Evolutionary conservation across 2,329 filamentous ascomycete species (phyloP).

Genomic region (Akanthomyces dipterigenus): DNA sequence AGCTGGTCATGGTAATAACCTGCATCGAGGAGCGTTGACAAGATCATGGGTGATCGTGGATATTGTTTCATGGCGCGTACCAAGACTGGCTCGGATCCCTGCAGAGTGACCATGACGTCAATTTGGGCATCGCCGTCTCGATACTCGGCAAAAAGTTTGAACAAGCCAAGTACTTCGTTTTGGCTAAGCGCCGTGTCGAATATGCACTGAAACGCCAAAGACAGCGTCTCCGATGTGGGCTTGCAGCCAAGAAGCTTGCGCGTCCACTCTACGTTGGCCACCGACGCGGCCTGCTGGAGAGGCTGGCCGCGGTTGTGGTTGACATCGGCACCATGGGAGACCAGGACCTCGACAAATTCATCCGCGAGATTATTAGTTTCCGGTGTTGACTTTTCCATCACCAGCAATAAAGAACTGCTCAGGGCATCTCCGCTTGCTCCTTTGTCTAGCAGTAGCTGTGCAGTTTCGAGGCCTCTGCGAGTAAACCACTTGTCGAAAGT

Average conservation of each 20-base stretch:
- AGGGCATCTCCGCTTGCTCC: constrained; percentile 41
- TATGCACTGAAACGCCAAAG: constrained; percentile 48
- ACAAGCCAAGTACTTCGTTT: constrained; percentile 42
- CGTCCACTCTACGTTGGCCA: constrained; percentile 43
- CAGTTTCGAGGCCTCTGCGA: constrained; percentile 38
- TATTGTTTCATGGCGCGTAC: constrained; percentile 48
- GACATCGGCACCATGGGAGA: constrained; percentile 36
- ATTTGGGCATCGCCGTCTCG: constrained; percentile 39
- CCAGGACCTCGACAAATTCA: constrained; percentile 36
- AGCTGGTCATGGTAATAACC: constrained; percentile 55
- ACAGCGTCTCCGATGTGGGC: constrained; percentile 44
- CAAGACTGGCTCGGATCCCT: constrained; percentile 40
- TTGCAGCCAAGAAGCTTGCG: constrained; percentile 41
- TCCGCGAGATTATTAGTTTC: constrained; percentile 35
- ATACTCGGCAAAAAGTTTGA: constrained; percentile 46
- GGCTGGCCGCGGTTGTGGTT: constrained; percentile 48
- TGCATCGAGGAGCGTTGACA: constrained; percentile 46
- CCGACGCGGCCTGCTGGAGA: constrained; percentile 46
- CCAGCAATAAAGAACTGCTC: constrained; percentile 37
- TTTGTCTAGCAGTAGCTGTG: constrained; percentile 41
- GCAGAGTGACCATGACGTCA: constrained; percentile 42
- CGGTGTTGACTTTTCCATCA: constrained; percentile 36
- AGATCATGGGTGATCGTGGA: constrained; percentile 46
- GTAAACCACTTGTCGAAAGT: constrained; percentile 40
- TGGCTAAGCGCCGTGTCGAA: constrained; percentile 46